phyloP scores from a whole-genome alignment of 169 alveolate genomes.

The Plasmodium cynomolgi region DNA sequence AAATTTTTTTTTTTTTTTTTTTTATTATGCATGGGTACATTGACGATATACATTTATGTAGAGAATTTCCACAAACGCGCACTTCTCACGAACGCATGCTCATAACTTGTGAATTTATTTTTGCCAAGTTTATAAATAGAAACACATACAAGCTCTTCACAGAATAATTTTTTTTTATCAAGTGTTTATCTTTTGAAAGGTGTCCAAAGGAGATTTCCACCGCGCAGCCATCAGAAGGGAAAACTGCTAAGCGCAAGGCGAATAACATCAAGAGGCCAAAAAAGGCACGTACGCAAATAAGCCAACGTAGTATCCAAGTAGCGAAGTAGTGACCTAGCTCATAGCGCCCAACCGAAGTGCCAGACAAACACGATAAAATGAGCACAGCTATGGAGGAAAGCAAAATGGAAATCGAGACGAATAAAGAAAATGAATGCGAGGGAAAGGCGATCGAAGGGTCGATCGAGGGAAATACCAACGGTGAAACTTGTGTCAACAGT shows the following conservation, averaged over 20 bases:
- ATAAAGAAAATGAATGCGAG: conserved; percentile 3
- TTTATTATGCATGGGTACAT: neutral
- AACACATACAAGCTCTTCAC: neutral
- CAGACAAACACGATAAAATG: conserved; percentile 1
- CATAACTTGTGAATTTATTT: neutral
- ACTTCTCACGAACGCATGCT: neutral
- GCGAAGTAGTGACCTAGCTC: neutral
- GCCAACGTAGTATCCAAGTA: neutral
- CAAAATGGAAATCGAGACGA: conserved; percentile 16
- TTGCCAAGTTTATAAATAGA: neutral
- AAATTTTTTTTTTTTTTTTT: neutral
- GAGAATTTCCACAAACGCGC: neutral
- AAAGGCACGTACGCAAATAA: neutral
- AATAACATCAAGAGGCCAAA: neutral
- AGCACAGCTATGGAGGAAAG: conserved; percentile 28
- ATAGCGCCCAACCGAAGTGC: neutral
- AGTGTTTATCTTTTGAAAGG: neutral
- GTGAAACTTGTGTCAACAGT: neutral
- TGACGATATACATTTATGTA: neutral
- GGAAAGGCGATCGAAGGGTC: neutral
- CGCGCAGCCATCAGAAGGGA: neutral
- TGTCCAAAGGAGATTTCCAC: neutral
- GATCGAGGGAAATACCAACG: neutral
- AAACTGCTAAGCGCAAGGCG: neutral
- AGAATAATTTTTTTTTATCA: neutral